phyloP scores from a whole-genome alignment of 2,329 filamentous ascomycete genomes.

The Penicillium carneum region DNA sequence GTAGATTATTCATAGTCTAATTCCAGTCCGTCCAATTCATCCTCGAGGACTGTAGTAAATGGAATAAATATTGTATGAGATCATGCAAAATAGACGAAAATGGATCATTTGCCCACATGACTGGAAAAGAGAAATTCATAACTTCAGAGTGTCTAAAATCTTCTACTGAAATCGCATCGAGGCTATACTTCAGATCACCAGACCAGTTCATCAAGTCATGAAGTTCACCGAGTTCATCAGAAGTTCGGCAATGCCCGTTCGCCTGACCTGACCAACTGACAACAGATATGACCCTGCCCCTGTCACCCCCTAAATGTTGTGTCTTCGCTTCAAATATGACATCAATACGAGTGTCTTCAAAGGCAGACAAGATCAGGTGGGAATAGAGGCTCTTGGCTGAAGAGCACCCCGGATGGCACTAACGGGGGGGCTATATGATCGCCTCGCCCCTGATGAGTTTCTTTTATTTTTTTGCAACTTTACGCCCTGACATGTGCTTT shows the following conservation, averaged over 20 bases:
- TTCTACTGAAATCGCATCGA: not conserved
- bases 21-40: not conserved
- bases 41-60: not conserved
- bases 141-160: not conserved
- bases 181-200: not conserved
- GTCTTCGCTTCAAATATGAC: constrained; percentile 10
- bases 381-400: constrained; percentile 10
- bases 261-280: constrained; percentile 36
- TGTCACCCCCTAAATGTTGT: constrained; percentile 15
- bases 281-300: not conserved
- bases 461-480: constrained; percentile 1
- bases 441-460: constrained; percentile 28
- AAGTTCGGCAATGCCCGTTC: constrained; percentile 13
- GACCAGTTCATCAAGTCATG: not conserved
- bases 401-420: constrained; percentile 24
- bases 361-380: constrained; percentile 25
- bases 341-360: constrained; percentile 9
- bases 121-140: not conserved
- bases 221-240: not conserved
- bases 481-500: constrained; percentile 16
- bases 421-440: constrained; percentile 35
- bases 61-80: not conserved
- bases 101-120: not conserved
- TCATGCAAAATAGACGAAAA: not conserved
- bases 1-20: not conserved